Evolutionary conservation across 164 flowering plant genomes (phyloP), one percentile per base, ranked within the genome.

Genomic region (Tetrastigma voinierianum): DNA sequence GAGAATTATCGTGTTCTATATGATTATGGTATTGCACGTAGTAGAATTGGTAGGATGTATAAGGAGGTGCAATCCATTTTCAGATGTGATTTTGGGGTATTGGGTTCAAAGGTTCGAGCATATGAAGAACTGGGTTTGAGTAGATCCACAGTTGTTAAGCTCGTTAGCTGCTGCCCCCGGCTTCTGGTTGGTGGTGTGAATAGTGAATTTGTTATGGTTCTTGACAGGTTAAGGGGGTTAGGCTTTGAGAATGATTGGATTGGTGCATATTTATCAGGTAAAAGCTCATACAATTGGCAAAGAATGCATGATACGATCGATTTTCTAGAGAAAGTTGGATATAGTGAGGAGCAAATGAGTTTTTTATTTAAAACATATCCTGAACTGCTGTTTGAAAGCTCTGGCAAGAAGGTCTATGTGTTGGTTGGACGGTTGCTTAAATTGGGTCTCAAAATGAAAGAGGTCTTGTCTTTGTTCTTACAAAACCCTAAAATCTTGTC

Each of bases 1-100:
- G 83, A 83, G 20, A 89, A 89, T 32, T 86, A 64, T 65, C 87
- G 79, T 71, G 82, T 64, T 40, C 76, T 89, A 44, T 80, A 86
- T 51, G 59, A 75, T 68, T 84, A 84, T 66, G 95, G 96, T 25
- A 71, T 87, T 21, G 82, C 85, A n/a, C 82, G 82, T 12, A 61
- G 57, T 62, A 78, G 78, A 72, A 83, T 87, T 7, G 91, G 91
- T 1, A 77, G 68, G 69, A 80, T 87, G 51, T 89, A 73, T 57
- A 78, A 63, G 76, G 89, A 83, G 72, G 86, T 75, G 9, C 71
- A 10, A 23, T 82, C 77, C 52, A 67, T 87, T 46, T 84, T 89
- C 47, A 46, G 70, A n/a, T 74, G 78, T 67, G 80, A 77, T 1
- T n/a, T 46, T 70, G 90, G 87, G 19, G 71, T 79, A 10, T 65